Evolutionary conservation across 169 alveolate genomes (phyloP), one percentile per base, ranked within the genome.

Genomic region (Toxoplasma gondii): DNA sequence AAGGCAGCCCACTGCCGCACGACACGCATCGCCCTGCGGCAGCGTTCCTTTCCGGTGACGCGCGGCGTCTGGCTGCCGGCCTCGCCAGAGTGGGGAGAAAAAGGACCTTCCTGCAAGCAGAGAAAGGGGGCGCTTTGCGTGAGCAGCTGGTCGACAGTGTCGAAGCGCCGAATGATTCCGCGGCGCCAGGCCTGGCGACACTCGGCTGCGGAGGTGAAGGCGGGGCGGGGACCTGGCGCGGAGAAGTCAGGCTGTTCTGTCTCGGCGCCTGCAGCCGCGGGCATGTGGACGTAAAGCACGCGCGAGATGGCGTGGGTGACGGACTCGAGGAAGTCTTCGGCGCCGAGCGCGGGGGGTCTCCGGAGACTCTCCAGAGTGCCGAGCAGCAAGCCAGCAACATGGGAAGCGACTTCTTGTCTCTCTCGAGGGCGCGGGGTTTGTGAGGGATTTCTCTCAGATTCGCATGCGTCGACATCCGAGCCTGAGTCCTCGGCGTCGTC

Each of bases 1-100:
- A 82, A 82, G 41, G 90, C 53, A 5, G 64, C 90, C 90, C 90
- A 82, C 17, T 31, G 90, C 27, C 90, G 4, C 41, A 82, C 90
- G 41, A 82, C 10, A 1, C 90, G 53, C 67, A 82, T 24, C 19
- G 90, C 90, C 36, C 90, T 64, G 38, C 64, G 53, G 67, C 90
- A 82, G 53, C 90, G 53, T 31, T 82, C 90, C 24, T 29, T 31
- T 12, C 64, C 90, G 19, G 38, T 78, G 29, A n/a, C 74, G 34
- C 34, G 24, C 74, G 74, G 34, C 9, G 74, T 31, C 34, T 22
- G 74, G 31, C 74, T 16, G 7, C 74, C 29, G 31, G 34, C 74
- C n/a, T 27, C 74, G n/a, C 34, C 74, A 31, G 5, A 16, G 74
- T 31, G 74, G 74, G 31, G n/a, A 1, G 1, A n/a, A n/a, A n/a